phyloP scores from a whole-genome alignment of 176 grass and related monocot species.

The Musa troglodytarum region DNA sequence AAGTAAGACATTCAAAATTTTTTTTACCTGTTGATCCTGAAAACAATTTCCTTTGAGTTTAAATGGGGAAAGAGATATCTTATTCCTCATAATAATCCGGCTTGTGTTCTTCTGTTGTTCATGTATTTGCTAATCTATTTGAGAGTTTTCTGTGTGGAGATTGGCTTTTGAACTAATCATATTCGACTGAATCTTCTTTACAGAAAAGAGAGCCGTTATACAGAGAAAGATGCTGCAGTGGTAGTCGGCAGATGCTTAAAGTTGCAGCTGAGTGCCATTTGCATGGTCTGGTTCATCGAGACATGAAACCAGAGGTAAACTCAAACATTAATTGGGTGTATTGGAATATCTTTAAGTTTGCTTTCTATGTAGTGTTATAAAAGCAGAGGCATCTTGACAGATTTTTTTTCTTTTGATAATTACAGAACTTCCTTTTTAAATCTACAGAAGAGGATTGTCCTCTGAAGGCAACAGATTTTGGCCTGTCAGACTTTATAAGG shows the following conservation, averaged over 20 bases:
- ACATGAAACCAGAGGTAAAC: conserved; percentile 94
- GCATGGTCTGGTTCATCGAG: conserved; percentile 91
- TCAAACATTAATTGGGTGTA: neutral
- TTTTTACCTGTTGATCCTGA: conserved; percentile 5
- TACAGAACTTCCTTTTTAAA: conserved; percentile 96
- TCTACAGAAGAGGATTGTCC: conserved; percentile 60
- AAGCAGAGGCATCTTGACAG: neutral
- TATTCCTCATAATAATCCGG: neutral
- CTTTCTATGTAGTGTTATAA: neutral
- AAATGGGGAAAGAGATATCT: neutral
- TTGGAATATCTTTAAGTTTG: neutral
- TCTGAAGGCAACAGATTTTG: conserved; percentile 97
- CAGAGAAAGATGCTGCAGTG: conserved; percentile 97
- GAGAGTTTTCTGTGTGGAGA: neutral
- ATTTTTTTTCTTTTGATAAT: conserved; percentile 12
- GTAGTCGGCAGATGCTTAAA: conserved; percentile 98
- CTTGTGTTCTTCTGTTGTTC: neutral
- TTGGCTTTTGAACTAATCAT: neutral
- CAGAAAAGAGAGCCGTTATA: conserved; percentile 95
- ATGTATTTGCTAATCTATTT: neutral
- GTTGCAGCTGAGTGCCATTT: conserved; percentile 95
- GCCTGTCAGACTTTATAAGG: conserved; percentile 91
- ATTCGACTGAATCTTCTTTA: neutral
- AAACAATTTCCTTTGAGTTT: neutral
- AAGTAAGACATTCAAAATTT: conserved; percentile 50